These are phyloP conservation scores for Diaporthe sp. DNA, from an alignment of 2,329 filamentous ascomycete genomes.

Conservation along the genomic window DNA sequence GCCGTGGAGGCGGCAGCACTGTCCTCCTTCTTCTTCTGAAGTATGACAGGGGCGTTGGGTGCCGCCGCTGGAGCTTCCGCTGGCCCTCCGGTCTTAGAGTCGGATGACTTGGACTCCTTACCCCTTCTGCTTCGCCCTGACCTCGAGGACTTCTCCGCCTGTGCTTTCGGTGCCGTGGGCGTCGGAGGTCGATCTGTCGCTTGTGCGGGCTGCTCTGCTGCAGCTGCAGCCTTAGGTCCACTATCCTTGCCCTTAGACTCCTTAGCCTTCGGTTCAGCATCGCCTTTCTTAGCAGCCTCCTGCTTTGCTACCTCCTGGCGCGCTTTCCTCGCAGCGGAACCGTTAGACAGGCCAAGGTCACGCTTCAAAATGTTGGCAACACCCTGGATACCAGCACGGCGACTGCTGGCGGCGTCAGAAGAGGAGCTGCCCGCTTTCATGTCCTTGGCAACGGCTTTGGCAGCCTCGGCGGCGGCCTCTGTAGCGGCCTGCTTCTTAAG, in stretches of 20 bases:
- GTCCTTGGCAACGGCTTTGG: slow-evolving; percentile 54
- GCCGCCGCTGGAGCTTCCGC: slow-evolving; percentile 41
- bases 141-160: slow-evolving; percentile 34
- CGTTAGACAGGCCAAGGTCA: slow-evolving; percentile 72
- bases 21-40: slow-evolving; percentile 52
- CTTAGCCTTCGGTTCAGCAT: slow-evolving; percentile 57
- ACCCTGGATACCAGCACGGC: slow-evolving; percentile 69
- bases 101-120: slow-evolving; percentile 32
- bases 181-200: slow-evolving; percentile 33
- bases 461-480: slow-evolving; percentile 59
- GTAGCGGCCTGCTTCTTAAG: slow-evolving; percentile 67
- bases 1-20: slow-evolving; percentile 38
- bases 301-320: slow-evolving; percentile 64
- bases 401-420: slow-evolving; percentile 61
- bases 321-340: slow-evolving; percentile 70
- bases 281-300: slow-evolving; percentile 51
- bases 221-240: slow-evolving; percentile 35
- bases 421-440: slow-evolving; percentile 41
- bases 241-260: slow-evolving; percentile 41
- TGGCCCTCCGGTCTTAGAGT: slow-evolving; percentile 41
- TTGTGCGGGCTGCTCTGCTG: slow-evolving; percentile 30
- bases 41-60: slow-evolving; percentile 45
- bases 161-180: slow-evolving; percentile 45
- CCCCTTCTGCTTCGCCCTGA: slow-evolving; percentile 39
- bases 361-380: slow-evolving; percentile 74